Conservation (phyloP, 1,284 basidiomycete species). For the Ustilago trichophora region DNA sequence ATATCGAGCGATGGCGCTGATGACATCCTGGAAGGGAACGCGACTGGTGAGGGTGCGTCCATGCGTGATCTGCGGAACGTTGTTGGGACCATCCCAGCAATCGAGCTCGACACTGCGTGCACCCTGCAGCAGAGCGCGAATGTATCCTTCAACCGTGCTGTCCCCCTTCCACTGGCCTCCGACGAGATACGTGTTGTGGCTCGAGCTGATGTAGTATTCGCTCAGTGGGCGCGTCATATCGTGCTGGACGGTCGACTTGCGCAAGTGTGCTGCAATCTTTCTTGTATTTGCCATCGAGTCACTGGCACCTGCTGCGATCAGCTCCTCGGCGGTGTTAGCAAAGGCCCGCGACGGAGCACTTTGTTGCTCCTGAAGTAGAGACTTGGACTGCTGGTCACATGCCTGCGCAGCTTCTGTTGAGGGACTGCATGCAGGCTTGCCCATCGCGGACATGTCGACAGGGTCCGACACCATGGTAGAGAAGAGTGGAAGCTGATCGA, state of each 20-base stretch:
- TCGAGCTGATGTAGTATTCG: conserved; percentile 91
- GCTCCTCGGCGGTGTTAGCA: conserved; percentile 36
- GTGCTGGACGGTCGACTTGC: conserved; percentile 46
- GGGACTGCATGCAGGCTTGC: neutral
- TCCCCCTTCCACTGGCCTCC: conserved; percentile 92
- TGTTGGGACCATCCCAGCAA: conserved; percentile 84
- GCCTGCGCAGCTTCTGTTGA: neutral
- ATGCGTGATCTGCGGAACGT: conserved; percentile 74
- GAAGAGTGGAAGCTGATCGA: conserved; percentile 43
- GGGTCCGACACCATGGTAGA: conserved; percentile 38
- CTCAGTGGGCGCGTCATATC: conserved; percentile 79
- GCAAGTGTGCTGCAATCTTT: conserved; percentile 37
- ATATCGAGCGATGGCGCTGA: conserved; percentile 87
- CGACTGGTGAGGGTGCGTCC: conserved; percentile 90
- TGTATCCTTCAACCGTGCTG: conserved; percentile 94
- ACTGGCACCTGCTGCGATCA: conserved; percentile 37
- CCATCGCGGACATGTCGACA: conserved; percentile 10
- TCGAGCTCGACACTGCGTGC: conserved; percentile 89
- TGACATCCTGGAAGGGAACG: conserved; percentile 83
- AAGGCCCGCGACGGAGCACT: conserved; percentile 40
- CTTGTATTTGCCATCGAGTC: conserved; percentile 28
- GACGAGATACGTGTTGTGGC: conserved; percentile 96
- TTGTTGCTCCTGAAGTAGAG: conserved; percentile 7
- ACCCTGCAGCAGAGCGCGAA: conserved; percentile 86
- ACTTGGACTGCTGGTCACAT: neutral